phyloP scores from a whole-genome alignment of 805 yeast species.

The Millerozyma miso region DNA sequence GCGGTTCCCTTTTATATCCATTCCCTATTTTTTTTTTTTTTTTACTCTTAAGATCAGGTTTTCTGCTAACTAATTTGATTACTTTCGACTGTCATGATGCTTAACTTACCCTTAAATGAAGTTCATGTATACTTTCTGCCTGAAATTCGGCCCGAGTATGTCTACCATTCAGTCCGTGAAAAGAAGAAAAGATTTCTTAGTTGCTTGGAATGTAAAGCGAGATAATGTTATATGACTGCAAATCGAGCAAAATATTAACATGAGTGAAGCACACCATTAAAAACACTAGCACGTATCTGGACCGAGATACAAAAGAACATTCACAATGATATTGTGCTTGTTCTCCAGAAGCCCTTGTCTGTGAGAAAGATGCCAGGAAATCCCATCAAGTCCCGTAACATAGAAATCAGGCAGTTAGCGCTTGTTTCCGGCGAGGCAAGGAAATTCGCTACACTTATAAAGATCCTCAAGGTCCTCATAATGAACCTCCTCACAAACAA shows the following conservation, averaged over 20 bases:
- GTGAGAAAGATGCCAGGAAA: background rate
- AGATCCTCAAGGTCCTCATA: constrained; percentile 4
- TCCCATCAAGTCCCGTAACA: background rate
- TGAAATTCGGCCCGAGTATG: constrained; percentile 1
- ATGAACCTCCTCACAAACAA: constrained; percentile 5
- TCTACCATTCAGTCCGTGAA: too few species aligned
- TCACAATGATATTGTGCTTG: constrained; percentile 4
- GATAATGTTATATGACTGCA: background rate
- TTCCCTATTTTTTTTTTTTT: background rate
- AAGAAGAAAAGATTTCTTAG: too few species aligned
- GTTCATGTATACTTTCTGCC: constrained; percentile 1
- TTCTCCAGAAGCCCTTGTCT: constrained; percentile 3
- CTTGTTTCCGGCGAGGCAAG: constrained; percentile 4
- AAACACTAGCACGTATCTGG: constrained; percentile 5
- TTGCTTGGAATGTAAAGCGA: too few species aligned
- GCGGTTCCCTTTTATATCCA: background rate
- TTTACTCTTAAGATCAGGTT: background rate
- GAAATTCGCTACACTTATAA: constrained; percentile 7
- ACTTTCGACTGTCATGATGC: background rate
- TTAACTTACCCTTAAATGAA: background rate
- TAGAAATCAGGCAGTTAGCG: constrained; percentile 5
- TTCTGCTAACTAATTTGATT: background rate
- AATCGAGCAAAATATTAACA: background rate
- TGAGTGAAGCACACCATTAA: constrained; percentile 4
- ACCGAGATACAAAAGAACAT: constrained; percentile 1